A percentile compares a stretch with the other conserved stretches of the same genome.
Evolutionary conservation across 495 filamentous ascomycete genomes (phyloP).

Genomic region (Aspergillus coremiiformis): DNA sequence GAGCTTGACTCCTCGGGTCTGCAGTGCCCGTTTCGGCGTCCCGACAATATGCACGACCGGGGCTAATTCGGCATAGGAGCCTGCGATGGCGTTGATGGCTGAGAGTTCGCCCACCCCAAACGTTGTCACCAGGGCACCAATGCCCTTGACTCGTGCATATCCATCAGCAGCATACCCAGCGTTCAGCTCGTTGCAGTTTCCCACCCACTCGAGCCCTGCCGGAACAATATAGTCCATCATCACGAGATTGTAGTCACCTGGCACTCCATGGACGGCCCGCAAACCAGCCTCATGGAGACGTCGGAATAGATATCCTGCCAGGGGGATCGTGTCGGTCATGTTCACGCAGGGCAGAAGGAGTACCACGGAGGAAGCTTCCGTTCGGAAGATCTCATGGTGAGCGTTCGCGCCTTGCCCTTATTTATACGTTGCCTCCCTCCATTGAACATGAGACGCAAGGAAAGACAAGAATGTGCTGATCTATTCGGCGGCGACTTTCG

Average conservation of each 20-base stretch:
- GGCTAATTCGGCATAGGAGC: conserved; percentile 64
- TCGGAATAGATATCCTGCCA: conserved; percentile 57
- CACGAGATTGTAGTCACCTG: conserved; percentile 67
- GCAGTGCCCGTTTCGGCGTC: conserved; percentile 17
- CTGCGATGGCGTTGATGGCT: conserved; percentile 63
- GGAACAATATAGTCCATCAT: conserved; percentile 58
- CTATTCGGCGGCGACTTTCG: too few relatives aligned
- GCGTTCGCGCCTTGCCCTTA: too few relatives aligned
- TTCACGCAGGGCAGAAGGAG: too few relatives aligned
- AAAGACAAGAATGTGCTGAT: too few relatives aligned
- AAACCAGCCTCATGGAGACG: conserved; percentile 61
- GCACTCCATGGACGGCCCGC: conserved; percentile 56
- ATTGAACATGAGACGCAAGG: too few relatives aligned
- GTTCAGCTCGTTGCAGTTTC: conserved; percentile 73
- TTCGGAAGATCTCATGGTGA: too few relatives aligned
- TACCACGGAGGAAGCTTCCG: too few relatives aligned
- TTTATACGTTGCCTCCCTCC: too few relatives aligned
- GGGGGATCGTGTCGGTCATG: too few relatives aligned
- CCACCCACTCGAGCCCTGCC: conserved; percentile 60
- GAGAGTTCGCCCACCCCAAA: conserved; percentile 76
- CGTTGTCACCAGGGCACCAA: conserved; percentile 64
- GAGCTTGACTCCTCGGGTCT: conserved; percentile 21
- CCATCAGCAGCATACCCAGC: conserved; percentile 76
- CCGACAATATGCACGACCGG: conserved; percentile 81
- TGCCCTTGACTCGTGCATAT: conserved; percentile 65